Percentiles rank a stretch among this genome's conserved stretches.
phyloP scores from a whole-genome alignment of 805 yeast genomes.

The Ogataea saltuana region DNA sequence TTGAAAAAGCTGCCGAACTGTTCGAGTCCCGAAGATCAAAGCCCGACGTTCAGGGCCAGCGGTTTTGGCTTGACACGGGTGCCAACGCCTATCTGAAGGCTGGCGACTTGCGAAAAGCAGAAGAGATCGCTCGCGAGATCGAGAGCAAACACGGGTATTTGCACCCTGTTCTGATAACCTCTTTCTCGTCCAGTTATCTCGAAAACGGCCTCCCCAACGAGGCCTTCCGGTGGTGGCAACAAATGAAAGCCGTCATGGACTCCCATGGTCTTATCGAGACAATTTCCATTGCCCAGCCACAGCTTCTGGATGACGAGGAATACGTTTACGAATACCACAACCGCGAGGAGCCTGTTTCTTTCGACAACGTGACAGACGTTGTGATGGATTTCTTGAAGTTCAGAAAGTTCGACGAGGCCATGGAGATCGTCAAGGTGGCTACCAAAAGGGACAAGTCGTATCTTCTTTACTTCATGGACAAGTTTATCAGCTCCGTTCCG shows the following conservation, averaged over 20 bases:
- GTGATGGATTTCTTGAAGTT: constrained; percentile 25
- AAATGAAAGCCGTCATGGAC: constrained; percentile 29
- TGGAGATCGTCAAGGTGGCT: constrained; percentile 23
- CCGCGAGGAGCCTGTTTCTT: constrained; percentile 31
- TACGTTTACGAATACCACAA: constrained; percentile 32
- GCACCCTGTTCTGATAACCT: constrained; percentile 38
- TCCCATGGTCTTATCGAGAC: constrained; percentile 26
- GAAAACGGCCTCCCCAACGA: constrained; percentile 26
- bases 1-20: constrained; percentile 39
- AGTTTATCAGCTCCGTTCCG: constrained; percentile 15
- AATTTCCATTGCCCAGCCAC: constrained; percentile 23
- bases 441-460: constrained; percentile 27
- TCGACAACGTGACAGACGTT: constrained; percentile 28
- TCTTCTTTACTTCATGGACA: constrained; percentile 23
- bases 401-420: constrained; percentile 23
- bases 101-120: constrained; percentile 39
- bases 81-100: constrained; percentile 40
- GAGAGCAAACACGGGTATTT: constrained; percentile 35
- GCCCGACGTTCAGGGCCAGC: constrained; percentile 36
- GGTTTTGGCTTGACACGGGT: constrained; percentile 59
- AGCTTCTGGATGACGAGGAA: constrained; percentile 23
- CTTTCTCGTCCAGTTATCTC: constrained; percentile 38
- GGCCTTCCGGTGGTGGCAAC: constrained; percentile 37
- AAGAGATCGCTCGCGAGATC: constrained; percentile 34
- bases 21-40: constrained; percentile 38